Base-by-base conservation (phyloP, 176 grass and related monocot genomes). In the Bothriochloa decipiens region DNA sequence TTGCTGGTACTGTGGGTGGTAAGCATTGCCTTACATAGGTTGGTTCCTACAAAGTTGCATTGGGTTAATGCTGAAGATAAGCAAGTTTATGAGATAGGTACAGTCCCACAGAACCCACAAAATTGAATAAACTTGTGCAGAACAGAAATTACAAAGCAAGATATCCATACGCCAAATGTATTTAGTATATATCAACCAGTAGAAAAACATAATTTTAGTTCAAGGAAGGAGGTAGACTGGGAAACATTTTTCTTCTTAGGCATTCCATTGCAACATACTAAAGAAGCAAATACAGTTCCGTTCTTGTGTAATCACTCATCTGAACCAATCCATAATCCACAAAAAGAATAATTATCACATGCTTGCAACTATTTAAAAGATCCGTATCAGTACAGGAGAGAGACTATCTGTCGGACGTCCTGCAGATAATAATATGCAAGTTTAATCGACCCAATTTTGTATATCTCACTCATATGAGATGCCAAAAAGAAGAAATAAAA, bases 21-120 rank as follows among this genome's bases (percentile, higher is more conserved):
- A 74, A 66, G 43, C 71, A 85, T 65, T 75, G 71, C 84, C 12
- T 78, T 82, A 80, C 27, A 14, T 45, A 72, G 18, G 16, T 42
- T 42, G 29, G 53, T 18, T 41, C 88, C 25, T 43, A 49, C 55
- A 49, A 18, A 5, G 66, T 20, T 43, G 23, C 42, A n/a, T 17
- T 6, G 36, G 49, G 22, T 81, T 39, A 85, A 45, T 46, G 35
- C 39, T 77, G n/a, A 86, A 78, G 15, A 84, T 37, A n/a, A 60
- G 40, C 9, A 58, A 58, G 55, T 58, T 58, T 10, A n/a, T n/a
- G n/a, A n/a, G n/a, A n/a, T 22, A 58, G 20, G 50, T 53, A 53
- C 5, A 20, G 6, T 58, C 55, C 55, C 20, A 1, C 20, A 10
- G 20, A 58, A 58, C 55, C 55, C n/a, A 58, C 55, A 58, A 58